Percentiles rank a stretch among this genome's conserved stretches.
These are phyloP conservation scores for Ashbya aceris DNA, from an alignment of 1,139 yeast species.

Conservation along the genomic window DNA sequence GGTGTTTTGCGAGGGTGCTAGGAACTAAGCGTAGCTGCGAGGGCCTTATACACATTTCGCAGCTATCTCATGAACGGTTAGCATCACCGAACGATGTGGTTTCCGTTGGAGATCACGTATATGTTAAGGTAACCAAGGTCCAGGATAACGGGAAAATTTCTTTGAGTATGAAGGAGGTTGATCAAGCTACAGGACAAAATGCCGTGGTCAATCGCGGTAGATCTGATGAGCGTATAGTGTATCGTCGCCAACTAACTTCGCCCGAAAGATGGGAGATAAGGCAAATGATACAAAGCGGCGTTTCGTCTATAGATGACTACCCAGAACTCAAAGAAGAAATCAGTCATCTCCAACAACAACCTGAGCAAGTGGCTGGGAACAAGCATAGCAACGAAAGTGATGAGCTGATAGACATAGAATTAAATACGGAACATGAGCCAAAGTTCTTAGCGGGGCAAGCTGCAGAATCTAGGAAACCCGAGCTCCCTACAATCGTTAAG, in stretches of 20 bases:
- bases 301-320: conserved; percentile 55
- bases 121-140: conserved; percentile 46
- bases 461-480: conserved; percentile 33
- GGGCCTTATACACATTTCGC: conserved; percentile 76
- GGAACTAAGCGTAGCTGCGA: conserved; percentile 34
- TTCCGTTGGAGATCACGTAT: conserved; percentile 50
- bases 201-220: conserved; percentile 21
- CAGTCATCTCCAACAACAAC: conserved; percentile 30
- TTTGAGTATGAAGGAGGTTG: conserved; percentile 65
- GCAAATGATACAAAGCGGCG: conserved; percentile 77
- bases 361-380: conserved; percentile 10
- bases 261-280: conserved; percentile 89
- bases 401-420: conserved; percentile 61
- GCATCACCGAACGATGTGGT: conserved; percentile 53
- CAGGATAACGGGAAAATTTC: conserved; percentile 45
- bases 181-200: conserved; percentile 58
- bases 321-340: conserved; percentile 57
- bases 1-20: conserved; percentile 60
- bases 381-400: conserved; percentile 16
- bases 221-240: conserved; percentile 20
- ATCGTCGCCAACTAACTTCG: conserved; percentile 45
- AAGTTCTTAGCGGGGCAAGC: conserved; percentile 51
- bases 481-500: conserved; percentile 50
- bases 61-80: conserved; percentile 44
- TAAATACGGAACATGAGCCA: conserved; percentile 55